Base-by-base conservation (phyloP, 306 rosid genomes). In the Malus orientalis region DNA sequence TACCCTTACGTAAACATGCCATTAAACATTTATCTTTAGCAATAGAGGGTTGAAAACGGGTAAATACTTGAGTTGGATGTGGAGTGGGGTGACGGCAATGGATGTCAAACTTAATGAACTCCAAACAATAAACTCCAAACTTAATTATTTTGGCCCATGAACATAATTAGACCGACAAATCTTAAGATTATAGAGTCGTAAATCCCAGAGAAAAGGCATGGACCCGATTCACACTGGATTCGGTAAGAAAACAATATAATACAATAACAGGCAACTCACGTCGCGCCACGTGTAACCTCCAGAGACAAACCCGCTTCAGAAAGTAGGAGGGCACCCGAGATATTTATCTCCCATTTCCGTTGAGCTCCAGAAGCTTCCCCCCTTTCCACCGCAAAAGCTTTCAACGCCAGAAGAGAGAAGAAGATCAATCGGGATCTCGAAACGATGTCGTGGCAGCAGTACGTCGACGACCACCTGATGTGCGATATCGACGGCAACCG, bases 391-490 rank as follows among this genome's bases (percentile, higher is more conserved):
- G 16, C 6, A 22, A 2, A 71, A n/a, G 44, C 76, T 8, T 13
- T 23, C 57, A 45, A 15, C 47, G 14, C 36, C 57, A 11, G 59
- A 25, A 14, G 58, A 69, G 38, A 36, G 18, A 19, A 6, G 19
- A 66, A 36, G 58, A 23, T 22, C n/a, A 53, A 51, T 32, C 16
- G 32, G 65, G 33, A 20, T 20, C 15, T 3, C 44, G 2, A 45
- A 74, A 29, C 78, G 82, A 90, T 90, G 96, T 90, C 96, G 88
- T 90, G 96, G 96, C 91, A 90, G 77, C 25, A 87, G n/a, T 90
- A 90, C 54, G 92, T 90, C 2, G 96, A 90, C 62, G 96, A 90
- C 3, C 96, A 90, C 79, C 88, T 90, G 78, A 74, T 90, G 74
- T 90, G 96, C 72, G 92, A 90, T 0, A 86, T 88, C 25, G 96